phyloP scores from a whole-genome alignment of 352 stramenopile species.

The Phytophthora cajani region DNA sequence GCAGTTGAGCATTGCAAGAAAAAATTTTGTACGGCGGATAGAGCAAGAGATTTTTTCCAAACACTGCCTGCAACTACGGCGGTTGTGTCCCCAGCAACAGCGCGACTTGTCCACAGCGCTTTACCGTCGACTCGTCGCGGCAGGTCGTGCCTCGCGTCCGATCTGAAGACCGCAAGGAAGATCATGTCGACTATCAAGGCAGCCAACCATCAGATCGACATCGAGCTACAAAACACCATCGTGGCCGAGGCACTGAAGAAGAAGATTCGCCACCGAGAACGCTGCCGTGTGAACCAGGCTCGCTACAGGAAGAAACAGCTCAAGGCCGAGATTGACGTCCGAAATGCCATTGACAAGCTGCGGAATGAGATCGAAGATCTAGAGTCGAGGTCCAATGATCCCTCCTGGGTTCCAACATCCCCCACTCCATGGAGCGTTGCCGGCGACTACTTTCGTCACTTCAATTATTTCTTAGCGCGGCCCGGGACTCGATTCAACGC shows the following conservation, averaged over 20 bases:
- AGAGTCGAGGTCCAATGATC: background rate
- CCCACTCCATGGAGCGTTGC: background rate
- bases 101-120: background rate
- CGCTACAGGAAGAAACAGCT: background rate
- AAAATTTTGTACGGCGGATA: no score
- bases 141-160: background rate
- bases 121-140: background rate
- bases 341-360: background rate
- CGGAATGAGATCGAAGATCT: background rate
- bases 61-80: background rate
- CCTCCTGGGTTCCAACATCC: background rate
- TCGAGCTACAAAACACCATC: background rate
- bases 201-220: background rate
- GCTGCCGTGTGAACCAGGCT: background rate
- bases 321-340: background rate
- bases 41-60: no score
- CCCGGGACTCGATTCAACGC: background rate
- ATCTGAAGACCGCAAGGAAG: background rate
- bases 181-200: background rate
- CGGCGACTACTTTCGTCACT: background rate
- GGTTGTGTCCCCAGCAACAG: background rate
- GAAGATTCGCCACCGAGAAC: background rate
- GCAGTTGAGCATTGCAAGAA: no score
- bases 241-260: background rate
- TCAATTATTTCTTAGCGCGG: background rate